Base-by-base conservation (phyloP, 352 stramenopile species). In the Globisporangium alternatum region DNA sequence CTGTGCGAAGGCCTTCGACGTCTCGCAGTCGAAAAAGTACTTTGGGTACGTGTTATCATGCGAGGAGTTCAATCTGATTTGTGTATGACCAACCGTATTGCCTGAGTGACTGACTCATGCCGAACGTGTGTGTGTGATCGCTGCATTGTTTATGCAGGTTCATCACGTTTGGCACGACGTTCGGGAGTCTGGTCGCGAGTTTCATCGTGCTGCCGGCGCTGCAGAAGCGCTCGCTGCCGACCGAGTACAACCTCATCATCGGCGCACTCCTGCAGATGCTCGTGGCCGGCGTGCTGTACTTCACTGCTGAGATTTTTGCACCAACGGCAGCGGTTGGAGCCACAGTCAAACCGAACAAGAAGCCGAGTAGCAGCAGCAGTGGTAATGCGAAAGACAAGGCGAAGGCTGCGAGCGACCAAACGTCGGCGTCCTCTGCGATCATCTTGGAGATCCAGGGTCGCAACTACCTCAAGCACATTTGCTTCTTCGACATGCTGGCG, bases 381-480 rank as follows among this genome's bases (percentile, higher is more conserved):
- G 58, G 31, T 25, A 25, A 43, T 64, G 5, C n/a, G 7, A 65
- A 19, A 65, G 53, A 43, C 19, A 56, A 56, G 12, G 35, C 43
- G n/a, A 44, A 71, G 22, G 35, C 45, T 2, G 43, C n/a, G 12
- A 30, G 45, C 25, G 33, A 2, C 8, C 15, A 41, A 54, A 59
- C 31, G 39, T 66, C 66, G 3, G 68, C 80, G 12, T 79, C 71
- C 0, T 52, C 68, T 0, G 67, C 78, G 1, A 81, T 90, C 62
- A 73, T 83, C 9, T 66, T 65, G 1, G 83, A 93, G 25, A 92
- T 96, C 45, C 79, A 91, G 37, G 44, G 65, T 6, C 80, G 85
- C 25, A 89, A 80, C 15, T 95, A 95, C 54, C 68, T 95, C 33
- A 84, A 91, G 56, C 85, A 95, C 62, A 91, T 95, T 69, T 95